Percentiles rank a stretch among this genome's conserved stretches.
Evolutionary conservation across 176 grass and related monocot species (phyloP).

Genomic region (Bromus sterilis): DNA sequence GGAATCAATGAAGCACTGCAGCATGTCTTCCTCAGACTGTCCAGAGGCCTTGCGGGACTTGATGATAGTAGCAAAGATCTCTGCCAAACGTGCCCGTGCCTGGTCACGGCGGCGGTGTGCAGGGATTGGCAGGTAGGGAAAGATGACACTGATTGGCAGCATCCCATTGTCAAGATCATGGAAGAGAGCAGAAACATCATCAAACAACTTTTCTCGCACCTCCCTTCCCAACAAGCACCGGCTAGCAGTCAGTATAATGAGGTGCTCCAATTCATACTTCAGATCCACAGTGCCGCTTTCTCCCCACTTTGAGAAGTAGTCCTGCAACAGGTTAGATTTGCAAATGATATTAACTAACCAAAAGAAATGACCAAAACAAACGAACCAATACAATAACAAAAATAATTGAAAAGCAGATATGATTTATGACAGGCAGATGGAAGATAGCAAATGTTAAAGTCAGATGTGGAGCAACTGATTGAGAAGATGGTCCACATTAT

Average conservation of each 20-base stretch:
- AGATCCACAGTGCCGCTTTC: conserved; percentile 91
- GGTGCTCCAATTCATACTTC: conserved; percentile 92
- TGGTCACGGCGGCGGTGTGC: conserved; percentile 70
- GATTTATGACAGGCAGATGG: not conserved
- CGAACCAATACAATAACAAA: not conserved
- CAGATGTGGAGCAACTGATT: not conserved
- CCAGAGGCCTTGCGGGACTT: conserved; percentile 78
- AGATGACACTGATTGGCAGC: conserved; percentile 84
- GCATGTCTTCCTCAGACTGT: conserved; percentile 81
- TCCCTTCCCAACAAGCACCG: conserved; percentile 89
- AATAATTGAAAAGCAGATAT: not conserved
- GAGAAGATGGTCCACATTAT: not conserved
- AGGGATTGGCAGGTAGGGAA: conserved; percentile 83
- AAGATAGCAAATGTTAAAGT: not conserved
- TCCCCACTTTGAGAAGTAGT: conserved; percentile 97
- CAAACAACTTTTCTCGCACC: conserved; percentile 92
- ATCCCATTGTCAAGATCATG: conserved; percentile 98
- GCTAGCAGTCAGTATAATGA: conserved; percentile 96
- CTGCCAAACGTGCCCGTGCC: conserved; percentile 66
- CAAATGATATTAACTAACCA: not conserved
- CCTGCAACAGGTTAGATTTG: conserved; percentile 30
- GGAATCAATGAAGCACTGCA: conserved; percentile 97
- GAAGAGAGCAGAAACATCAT: conserved; percentile 93
- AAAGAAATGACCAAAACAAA: not conserved
- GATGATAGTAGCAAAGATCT: conserved; percentile 87